Percentiles rank a stretch among this genome's conserved stretches.
phyloP scores from a whole-genome alignment of 2,329 filamentous ascomycete species.

The Fusarium sp. region DNA sequence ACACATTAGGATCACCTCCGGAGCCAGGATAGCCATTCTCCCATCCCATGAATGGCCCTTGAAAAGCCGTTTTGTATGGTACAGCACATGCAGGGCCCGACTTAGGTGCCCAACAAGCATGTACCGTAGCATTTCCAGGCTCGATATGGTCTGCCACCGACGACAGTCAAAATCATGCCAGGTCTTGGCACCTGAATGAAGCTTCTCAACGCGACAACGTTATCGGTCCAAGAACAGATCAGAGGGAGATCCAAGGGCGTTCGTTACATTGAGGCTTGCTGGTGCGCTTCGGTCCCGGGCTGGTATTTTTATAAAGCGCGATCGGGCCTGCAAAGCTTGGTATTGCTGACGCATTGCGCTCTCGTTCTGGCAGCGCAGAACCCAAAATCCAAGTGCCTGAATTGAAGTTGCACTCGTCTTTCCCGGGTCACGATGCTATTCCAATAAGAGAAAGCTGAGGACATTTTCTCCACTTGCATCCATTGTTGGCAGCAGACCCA shows the following conservation, averaged over 20 bases:
- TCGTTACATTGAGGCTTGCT: conserved; percentile 33
- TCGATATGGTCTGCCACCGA: conserved; percentile 34
- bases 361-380: too few species aligned
- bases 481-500: conserved; percentile 1
- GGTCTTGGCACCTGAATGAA: conserved; percentile 34
- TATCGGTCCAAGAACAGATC: conserved; percentile 20
- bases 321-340: conserved; percentile 17
- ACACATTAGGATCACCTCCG: conserved; percentile 42
- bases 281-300: conserved; percentile 28
- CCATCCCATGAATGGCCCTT: conserved; percentile 32
- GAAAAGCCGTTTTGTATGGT: conserved; percentile 23
- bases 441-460: conserved; percentile 14
- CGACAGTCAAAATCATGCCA: conserved; percentile 26
- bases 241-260: conserved; percentile 6
- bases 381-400: not conserved
- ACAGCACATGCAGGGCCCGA: conserved; percentile 23
- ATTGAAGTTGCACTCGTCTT: conserved; percentile 30
- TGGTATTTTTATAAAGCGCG: conserved; percentile 8
- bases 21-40: conserved; percentile 31
- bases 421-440: conserved; percentile 30
- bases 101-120: not conserved
- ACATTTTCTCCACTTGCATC: conserved; percentile 12
- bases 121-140: conserved; percentile 32
- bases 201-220: conserved; percentile 17
- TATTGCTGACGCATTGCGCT: not conserved